Evolutionary conservation across 495 filamentous ascomycete species (phyloP), one percentile per base, ranked within the genome.

Genomic region (Xylaria castorea): DNA sequence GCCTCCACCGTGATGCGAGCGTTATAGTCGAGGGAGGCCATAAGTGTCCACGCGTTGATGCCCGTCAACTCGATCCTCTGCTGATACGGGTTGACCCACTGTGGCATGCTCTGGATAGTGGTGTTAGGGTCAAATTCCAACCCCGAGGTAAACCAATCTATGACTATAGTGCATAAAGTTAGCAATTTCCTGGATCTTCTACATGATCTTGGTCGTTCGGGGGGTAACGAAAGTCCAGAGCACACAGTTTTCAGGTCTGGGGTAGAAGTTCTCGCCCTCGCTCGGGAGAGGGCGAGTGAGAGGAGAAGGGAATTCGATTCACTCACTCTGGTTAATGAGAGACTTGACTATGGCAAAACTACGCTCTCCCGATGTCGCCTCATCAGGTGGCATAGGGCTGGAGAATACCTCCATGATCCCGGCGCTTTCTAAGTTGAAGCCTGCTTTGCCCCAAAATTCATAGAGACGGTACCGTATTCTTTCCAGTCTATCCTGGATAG

Each of bases 11-110:
- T 34, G 44, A 80, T 77, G 40, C 78, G 78, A 18, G 76, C 78
- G 36, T 80, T 69, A 40, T 60, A 80, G 64, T 73, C 70, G 18
- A 75, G 68, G 18, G 75, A 44, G 1, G 73, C 70, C 78, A 80
- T 80, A 7, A 80, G 30, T 7, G 58, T n/a, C 78, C 78, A 80
- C 30, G 78, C 76, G 38, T 71, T 73, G 71, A 80, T 80, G 4
- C 78, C 78, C 2, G 76, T 40, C 76, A 80, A 74, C 55, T 80
- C 78, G 18, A 80, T 36, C 25, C 78, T 75, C 12, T 48, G 16
- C 65, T 73, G 67, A 44, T 68, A 80, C 7, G 78, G 76, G 18
- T 74, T 64, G n/a, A 75, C 71, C 76, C 78, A 78, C 27, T 66
- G 71, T 20, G 60, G 25, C 14, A 75, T 58, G 5, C 27, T 42